These are phyloP conservation scores for Tanacetum coccineum DNA, from an alignment of 129 eudicot species.

Conservation along the genomic window DNA sequence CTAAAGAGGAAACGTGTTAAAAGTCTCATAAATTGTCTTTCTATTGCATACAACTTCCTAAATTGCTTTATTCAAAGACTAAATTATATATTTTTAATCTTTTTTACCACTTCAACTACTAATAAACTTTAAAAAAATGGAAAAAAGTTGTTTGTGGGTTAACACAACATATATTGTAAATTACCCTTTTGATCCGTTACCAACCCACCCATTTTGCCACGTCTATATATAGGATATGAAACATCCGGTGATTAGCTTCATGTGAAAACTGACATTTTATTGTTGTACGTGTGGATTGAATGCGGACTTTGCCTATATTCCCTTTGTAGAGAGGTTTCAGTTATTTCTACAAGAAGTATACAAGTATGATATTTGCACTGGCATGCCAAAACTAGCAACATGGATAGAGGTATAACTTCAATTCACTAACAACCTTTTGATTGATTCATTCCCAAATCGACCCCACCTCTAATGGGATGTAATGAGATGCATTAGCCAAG, in stretches of 20 bases:
- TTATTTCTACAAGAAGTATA: slow-evolving; percentile 41
- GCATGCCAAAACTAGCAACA: slow-evolving; percentile 70
- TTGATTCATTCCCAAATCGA: neutral
- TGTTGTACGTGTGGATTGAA: slow-evolving; percentile 24
- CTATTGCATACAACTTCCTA: too few relatives aligned
- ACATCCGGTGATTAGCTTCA: neutral
- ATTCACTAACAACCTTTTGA: neutral
- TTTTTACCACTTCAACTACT: too few relatives aligned
- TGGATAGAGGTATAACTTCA: slow-evolving; percentile 58
- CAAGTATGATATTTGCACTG: slow-evolving; percentile 69
- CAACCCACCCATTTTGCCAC: neutral
- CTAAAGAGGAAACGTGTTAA: neutral
- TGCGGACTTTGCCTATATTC: slow-evolving; percentile 77
- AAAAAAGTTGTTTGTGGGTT: too few relatives aligned
- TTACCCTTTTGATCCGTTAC: neutral
- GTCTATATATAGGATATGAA: neutral
- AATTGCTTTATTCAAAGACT: too few relatives aligned
- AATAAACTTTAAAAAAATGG: too few relatives aligned
- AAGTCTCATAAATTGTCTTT: too few relatives aligned
- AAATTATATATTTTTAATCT: too few relatives aligned
- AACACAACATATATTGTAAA: neutral
- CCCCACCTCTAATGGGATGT: too few relatives aligned
- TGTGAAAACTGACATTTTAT: slow-evolving; percentile 1
- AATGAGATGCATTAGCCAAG: neutral
- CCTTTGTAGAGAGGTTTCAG: slow-evolving; percentile 70